Conservation (phyloP, 129 eudicot genomes). For the Helianthus tuberosus region DNA sequence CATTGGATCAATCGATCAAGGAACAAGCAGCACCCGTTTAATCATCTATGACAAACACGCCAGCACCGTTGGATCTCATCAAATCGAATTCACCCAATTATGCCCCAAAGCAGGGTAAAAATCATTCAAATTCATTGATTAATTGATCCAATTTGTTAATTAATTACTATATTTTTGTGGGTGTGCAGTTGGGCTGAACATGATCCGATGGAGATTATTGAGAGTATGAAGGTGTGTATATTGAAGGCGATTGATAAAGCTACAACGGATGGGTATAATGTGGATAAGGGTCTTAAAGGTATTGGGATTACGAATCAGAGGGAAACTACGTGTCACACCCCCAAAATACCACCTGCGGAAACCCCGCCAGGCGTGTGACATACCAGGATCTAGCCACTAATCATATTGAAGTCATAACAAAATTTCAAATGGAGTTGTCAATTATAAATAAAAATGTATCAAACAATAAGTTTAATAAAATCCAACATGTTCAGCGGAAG, state of each 20-base stretch:
- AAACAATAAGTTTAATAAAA: no score
- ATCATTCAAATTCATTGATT: background rate
- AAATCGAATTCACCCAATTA: constrained; percentile 90
- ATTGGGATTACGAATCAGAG: constrained; percentile 95
- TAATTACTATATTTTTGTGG: background rate
- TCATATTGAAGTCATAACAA: no score
- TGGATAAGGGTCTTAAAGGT: constrained; percentile 74
- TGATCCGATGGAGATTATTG: constrained; percentile 93
- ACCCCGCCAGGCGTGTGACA: no score
- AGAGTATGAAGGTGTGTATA: constrained; percentile 77
- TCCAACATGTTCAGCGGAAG: no score
- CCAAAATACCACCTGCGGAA: no score
- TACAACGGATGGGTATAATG: constrained; percentile 69
- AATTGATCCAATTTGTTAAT: background rate
- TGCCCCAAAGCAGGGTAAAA: constrained; percentile 95
- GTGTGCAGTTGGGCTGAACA: constrained; percentile 92
- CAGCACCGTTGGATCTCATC: constrained; percentile 80
- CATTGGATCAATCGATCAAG: constrained; percentile 94
- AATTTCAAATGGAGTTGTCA: no score
- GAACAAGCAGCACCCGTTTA: constrained; percentile 96
- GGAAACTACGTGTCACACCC: constrained; percentile 87
- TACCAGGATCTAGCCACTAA: no score
- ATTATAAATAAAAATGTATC: no score
- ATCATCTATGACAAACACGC: constrained; percentile 77
- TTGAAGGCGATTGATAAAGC: constrained; percentile 89